A percentile compares a stretch with the other conserved stretches of the same genome.
phyloP scores from a whole-genome alignment of 2,329 filamentous ascomycete species.

The Paecilomyces fulvus region DNA sequence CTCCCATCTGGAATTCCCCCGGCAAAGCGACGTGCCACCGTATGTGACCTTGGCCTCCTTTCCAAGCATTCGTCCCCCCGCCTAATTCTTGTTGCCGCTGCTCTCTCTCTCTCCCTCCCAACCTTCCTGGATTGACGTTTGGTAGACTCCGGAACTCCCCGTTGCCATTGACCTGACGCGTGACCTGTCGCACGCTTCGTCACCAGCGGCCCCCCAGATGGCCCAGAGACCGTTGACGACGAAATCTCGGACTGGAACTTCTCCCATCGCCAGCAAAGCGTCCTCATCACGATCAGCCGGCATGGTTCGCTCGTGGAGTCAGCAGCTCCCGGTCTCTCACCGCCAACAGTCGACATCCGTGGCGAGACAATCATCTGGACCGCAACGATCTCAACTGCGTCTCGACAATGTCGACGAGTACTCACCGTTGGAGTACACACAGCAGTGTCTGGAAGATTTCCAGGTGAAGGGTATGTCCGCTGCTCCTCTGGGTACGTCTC shows the following conservation, averaged over 20 bases:
- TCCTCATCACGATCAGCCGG: constrained; percentile 22
- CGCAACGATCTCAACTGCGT: constrained; percentile 15
- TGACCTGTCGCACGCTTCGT: constrained; percentile 21
- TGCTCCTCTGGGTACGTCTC: constrained; percentile 17
- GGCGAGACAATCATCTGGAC: constrained; percentile 23
- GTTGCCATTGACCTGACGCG: constrained; percentile 23
- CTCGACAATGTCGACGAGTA: constrained; percentile 33
- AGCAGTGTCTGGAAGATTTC: constrained; percentile 26
- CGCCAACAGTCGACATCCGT: constrained; percentile 16
- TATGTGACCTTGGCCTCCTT: constrained; percentile 32
- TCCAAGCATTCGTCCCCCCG: constrained; percentile 13
- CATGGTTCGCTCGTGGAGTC: constrained; percentile 32
- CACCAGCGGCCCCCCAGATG: constrained; percentile 17
- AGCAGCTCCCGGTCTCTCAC: constrained; percentile 26
- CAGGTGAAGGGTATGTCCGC: constrained; percentile 12
- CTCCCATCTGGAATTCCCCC: constrained; percentile 30
- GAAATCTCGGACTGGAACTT: constrained; percentile 18
- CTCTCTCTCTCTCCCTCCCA: constrained; percentile 20
- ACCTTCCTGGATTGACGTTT: constrained; percentile 33
- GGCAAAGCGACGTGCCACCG: constrained; percentile 38
- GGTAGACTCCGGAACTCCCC: constrained; percentile 32
- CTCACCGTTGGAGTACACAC: constrained; percentile 35
- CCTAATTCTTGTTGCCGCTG: constrained; percentile 4
- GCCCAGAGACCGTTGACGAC: constrained; percentile 16
- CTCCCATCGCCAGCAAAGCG: constrained; percentile 16